These are phyloP conservation scores for Claviceps pazoutovae DNA, from an alignment of 2,329 filamentous ascomycete genomes.

Conservation along the genomic window DNA sequence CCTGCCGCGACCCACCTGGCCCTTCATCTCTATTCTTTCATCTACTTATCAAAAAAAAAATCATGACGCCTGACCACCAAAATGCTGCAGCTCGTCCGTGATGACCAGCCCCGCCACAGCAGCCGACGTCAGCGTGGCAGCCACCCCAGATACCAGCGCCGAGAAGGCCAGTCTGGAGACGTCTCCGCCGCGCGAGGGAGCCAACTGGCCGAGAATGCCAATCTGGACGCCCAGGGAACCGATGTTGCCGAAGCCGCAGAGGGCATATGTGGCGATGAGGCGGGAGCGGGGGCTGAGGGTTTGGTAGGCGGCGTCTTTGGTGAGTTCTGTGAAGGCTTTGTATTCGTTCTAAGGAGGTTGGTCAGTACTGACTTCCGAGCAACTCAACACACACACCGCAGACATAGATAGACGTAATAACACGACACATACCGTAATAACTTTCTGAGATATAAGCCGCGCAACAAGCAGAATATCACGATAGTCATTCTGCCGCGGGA, in stretches of 20 bases:
- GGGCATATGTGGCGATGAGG: conserved; percentile 74
- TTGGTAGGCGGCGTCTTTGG: conserved; percentile 44
- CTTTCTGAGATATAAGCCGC: conserved; percentile 69
- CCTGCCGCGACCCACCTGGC: background rate
- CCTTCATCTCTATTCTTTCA: background rate
- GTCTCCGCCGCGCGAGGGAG: conserved; percentile 58
- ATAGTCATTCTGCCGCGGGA: conserved; percentile 48
- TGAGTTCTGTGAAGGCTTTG: conserved; percentile 51
- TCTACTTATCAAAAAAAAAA: background rate
- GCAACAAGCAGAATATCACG: conserved; percentile 56
- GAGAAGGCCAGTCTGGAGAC: conserved; percentile 64
- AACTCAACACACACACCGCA: too few relatives aligned
- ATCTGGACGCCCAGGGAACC: conserved; percentile 82
- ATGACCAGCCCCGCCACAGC: conserved; percentile 65
- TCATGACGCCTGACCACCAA: background rate
- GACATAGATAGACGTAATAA: too few relatives aligned
- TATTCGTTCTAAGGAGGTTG: conserved; percentile 50
- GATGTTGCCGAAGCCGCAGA: conserved; percentile 77
- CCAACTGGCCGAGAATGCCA: conserved; percentile 71
- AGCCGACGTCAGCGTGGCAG: conserved; percentile 68
- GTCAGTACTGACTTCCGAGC: background rate
- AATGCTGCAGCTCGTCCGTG: conserved; percentile 27
- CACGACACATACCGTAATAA: conserved; percentile 41
- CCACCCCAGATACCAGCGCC: conserved; percentile 62
- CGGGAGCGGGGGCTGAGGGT: conserved; percentile 53